phyloP scores from a whole-genome alignment of 768 basidiomycete genomes.

The Peribolospora baueri region DNA sequence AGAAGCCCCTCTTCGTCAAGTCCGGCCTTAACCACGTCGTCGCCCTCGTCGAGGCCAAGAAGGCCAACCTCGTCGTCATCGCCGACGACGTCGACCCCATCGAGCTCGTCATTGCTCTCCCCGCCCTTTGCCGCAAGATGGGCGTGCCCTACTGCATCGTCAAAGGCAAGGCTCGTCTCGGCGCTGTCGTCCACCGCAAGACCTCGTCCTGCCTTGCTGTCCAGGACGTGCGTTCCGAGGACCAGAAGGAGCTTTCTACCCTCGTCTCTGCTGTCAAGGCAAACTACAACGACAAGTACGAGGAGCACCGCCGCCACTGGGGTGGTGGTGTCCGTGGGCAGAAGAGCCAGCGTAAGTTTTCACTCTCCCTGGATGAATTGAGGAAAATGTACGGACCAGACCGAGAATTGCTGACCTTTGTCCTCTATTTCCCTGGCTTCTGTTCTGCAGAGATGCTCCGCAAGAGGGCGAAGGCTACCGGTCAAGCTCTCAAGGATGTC shows the following conservation, averaged over 20 bases:
- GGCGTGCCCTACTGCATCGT: constrained; percentile 96
- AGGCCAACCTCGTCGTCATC: constrained; percentile 83
- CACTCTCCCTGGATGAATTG: not conserved
- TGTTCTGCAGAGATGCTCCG: constrained; percentile 62
- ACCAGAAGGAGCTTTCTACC: constrained; percentile 74
- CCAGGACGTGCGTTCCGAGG: constrained; percentile 86
- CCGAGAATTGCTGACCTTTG: not conserved
- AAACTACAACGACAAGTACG: constrained; percentile 73
- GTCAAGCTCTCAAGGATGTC: constrained; percentile 18
- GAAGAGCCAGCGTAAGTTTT: constrained; percentile 28
- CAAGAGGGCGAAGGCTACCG: constrained; percentile 79
- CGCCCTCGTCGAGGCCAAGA: constrained; percentile 82
- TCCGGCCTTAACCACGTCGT: constrained; percentile 94
- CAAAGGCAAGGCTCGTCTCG: constrained; percentile 84
- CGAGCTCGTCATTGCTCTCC: constrained; percentile 94
- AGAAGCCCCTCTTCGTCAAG: constrained; percentile 89
- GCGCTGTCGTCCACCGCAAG: constrained; percentile 97
- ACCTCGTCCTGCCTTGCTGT: constrained; percentile 74
- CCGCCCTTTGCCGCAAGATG: constrained; percentile 98
- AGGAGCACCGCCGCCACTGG: constrained; percentile 75
- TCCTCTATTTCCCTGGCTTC: not conserved
- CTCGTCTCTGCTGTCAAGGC: constrained; percentile 83
- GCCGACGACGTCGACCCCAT: constrained; percentile 98
- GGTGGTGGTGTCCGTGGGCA: constrained; percentile 87
- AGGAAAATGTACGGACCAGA: not conserved